Base-by-base conservation (phyloP, 768 basidiomycete genomes). In the Collybiopsis confluens region DNA sequence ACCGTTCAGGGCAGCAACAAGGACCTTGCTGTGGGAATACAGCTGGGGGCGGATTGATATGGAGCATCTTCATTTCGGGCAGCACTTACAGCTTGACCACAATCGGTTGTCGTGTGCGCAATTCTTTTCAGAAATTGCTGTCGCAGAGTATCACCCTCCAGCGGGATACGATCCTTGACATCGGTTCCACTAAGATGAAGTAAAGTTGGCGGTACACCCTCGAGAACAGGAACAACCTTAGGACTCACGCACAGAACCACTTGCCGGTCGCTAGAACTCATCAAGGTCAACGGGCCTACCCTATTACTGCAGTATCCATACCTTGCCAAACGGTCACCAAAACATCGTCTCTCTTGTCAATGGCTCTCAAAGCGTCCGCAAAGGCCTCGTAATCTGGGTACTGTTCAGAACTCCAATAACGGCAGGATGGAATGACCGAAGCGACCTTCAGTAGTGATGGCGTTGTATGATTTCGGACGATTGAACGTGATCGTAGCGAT, bases 211-310 rank as follows among this genome's bases (percentile, higher is more conserved):
- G 7, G 35, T 16, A 47, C 28, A 18, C n/a, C n/a, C n/a, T n/a
- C n/a, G n/a, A n/a, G n/a, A n/a, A n/a, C n/a, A n/a, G n/a, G n/a
- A n/a, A n/a, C n/a, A n/a, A n/a, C n/a, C n/a, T n/a, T n/a, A n/a
- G n/a, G 5, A 68, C 84, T 62, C 63, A 87, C 86, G 86, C 78
- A 70, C 84, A 88, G 65, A 88, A 88, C 85, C 85, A 88, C 56
- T 73, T 78, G 2, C 86, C 86, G 30, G 72, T 82, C 9, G 82
- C 86, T 86, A 24, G 50, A 26, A 36, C 36, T 43, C 16, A 56
- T 41, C 45, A 6, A 51, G 40, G 1, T 13, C 24, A 45, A 27
- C 4, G 48, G 28, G 23, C 48, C 21, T 16, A n/a, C 21, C 37
- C 10, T 15, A 11, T 4, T 26, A 13, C 5, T 18, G 18, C 36